Evolutionary conservation across 1,284 basidiomycete genomes (phyloP).

Genomic region (Malassezia yamatoensis): DNA sequence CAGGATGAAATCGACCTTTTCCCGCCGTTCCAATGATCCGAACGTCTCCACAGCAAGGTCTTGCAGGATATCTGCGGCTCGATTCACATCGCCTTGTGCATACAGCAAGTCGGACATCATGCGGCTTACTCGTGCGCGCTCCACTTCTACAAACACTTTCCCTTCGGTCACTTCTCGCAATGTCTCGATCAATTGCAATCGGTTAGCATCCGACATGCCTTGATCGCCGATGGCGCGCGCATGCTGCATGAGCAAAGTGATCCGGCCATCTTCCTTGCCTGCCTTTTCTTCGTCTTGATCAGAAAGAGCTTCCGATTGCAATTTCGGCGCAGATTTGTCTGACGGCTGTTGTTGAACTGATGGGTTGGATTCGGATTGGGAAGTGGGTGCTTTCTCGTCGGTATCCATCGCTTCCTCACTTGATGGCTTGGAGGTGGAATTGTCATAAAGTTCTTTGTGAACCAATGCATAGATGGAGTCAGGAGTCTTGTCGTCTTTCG

Average conservation of each 20-base stretch:
- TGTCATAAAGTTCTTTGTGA: constrained; percentile 16
- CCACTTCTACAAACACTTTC: constrained; percentile 97
- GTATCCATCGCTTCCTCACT: constrained; percentile 9
- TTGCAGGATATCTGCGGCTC: constrained; percentile 54
- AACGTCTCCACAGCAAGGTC: constrained; percentile 98
- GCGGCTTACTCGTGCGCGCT: constrained; percentile 67
- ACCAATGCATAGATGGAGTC: constrained; percentile 12
- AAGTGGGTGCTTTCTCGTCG: background rate
- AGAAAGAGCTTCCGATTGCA: too few relatives aligned
- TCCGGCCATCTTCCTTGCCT: constrained; percentile 33
- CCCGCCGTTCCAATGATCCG: constrained; percentile 90
- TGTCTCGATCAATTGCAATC: constrained; percentile 55
- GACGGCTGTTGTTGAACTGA: too few relatives aligned
- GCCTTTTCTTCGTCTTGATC: constrained; percentile 22
- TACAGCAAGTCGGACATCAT: constrained; percentile 38
- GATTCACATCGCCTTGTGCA: constrained; percentile 27
- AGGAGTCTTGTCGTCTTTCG: constrained; percentile 16
- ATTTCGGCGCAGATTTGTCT: too few relatives aligned
- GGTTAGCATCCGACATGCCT: constrained; percentile 23
- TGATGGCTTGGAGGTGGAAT: constrained; percentile 19
- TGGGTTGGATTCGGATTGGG: constrained; percentile 9
- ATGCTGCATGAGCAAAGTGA: constrained; percentile 31
- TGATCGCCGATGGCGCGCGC: constrained; percentile 31
- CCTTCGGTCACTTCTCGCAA: constrained; percentile 87
- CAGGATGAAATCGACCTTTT: constrained; percentile 96